Conservation (phyloP, 2,329 filamentous ascomycete genomes). For the Penicillium sp. region DNA sequence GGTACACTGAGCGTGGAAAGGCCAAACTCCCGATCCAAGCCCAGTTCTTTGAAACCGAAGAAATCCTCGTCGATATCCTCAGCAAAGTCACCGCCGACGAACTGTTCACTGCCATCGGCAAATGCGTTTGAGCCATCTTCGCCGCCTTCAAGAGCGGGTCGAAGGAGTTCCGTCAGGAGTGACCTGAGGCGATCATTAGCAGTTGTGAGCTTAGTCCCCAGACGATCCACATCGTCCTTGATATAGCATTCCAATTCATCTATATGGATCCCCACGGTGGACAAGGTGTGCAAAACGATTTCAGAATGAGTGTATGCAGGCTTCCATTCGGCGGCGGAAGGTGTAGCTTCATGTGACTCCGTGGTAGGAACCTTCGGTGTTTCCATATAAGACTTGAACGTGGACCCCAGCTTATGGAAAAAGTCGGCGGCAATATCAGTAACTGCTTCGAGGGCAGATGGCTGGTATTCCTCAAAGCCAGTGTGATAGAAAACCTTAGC, state of each 20-base stretch:
- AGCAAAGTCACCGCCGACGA: conserved; percentile 93
- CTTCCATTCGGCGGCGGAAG: conserved; percentile 51
- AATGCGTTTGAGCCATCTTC: conserved; percentile 87
- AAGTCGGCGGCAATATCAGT: conserved; percentile 89
- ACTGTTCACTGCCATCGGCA: conserved; percentile 95
- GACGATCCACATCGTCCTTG: conserved; percentile 87
- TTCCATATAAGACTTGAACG: conserved; percentile 80
- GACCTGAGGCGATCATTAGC: conserved; percentile 95
- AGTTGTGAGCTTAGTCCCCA: conserved; percentile 72
- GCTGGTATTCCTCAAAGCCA: conserved; percentile 95
- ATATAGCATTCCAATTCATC: conserved; percentile 81
- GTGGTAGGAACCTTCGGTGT: conserved; percentile 68
- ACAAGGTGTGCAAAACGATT: conserved; percentile 78
- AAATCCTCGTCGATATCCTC: conserved; percentile 98
- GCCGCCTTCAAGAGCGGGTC: conserved; percentile 81
- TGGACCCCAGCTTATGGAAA: conserved; percentile 78
- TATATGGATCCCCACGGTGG: conserved; percentile 79
- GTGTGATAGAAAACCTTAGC: conserved; percentile 95
- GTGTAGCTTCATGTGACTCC: conserved; percentile 44
- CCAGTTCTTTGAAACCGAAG: conserved; percentile 95
- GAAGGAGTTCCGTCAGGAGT: conserved; percentile 87
- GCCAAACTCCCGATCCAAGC: conserved; percentile 87
- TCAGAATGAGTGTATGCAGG: conserved; percentile 79
- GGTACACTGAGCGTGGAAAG: conserved; percentile 86
- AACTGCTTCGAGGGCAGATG: conserved; percentile 84